Evolutionary conservation across 768 basidiomycete species (phyloP).

Genomic region (Naganishia vishniacii): DNA sequence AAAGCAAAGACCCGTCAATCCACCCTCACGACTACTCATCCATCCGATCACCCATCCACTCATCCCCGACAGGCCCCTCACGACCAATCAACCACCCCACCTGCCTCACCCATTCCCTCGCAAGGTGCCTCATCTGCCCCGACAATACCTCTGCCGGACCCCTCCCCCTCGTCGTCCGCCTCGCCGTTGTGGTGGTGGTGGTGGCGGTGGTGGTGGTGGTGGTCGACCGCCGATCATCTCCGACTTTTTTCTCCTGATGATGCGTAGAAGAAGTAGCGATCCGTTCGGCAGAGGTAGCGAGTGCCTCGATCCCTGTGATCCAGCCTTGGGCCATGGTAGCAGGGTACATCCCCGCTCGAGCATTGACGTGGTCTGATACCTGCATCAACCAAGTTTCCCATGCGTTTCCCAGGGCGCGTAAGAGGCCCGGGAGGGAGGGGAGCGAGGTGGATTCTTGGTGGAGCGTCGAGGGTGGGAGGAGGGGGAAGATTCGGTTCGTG

Average conservation of each 20-base stretch:
- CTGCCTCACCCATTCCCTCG: neutral
- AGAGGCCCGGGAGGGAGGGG: conserved; percentile 1
- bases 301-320: neutral
- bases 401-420: neutral
- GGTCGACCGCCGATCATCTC: no score
- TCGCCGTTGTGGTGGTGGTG: neutral
- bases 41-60: conserved; percentile 13
- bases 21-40: conserved; percentile 3
- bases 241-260: no score
- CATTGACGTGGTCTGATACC: conserved; percentile 8
- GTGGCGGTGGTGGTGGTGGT: no score
- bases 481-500: neutral
- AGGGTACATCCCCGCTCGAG: conserved; percentile 8
- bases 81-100: conserved; percentile 14
- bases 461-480: neutral
- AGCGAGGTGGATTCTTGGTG: no score
- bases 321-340: conserved; percentile 4
- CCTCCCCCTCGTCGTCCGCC: no score
- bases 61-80: neutral
- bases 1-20: neutral
- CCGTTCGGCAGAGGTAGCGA: neutral
- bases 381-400: neutral
- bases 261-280: neutral
- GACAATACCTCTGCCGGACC: neutral
- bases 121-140: neutral